A percentile compares a stretch with the other conserved stretches of the same genome.
Evolutionary conservation across 805 yeast genomes (phyloP).

Genomic region (Pachysolen tannophilus): DNA sequence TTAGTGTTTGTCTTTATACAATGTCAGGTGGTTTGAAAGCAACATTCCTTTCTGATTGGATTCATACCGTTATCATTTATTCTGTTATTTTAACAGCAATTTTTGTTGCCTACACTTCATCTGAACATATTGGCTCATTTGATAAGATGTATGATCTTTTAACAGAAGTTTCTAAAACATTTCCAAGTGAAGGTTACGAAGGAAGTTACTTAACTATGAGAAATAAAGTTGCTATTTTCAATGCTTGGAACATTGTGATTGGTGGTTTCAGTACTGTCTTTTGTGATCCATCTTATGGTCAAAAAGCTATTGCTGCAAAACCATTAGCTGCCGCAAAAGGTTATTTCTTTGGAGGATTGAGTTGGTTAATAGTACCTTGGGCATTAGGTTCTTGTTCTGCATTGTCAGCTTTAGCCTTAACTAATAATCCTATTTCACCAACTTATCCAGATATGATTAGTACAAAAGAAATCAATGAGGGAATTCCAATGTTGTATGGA

Average conservation of each 20-base stretch:
- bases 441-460: slow-evolving; percentile 35
- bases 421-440: slow-evolving; percentile 22
- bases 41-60: slow-evolving; percentile 44
- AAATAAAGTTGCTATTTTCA: slow-evolving; percentile 22
- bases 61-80: slow-evolving; percentile 38
- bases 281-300: slow-evolving; percentile 22
- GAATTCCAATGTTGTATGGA: slow-evolving; percentile 29
- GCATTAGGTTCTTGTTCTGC: slow-evolving; percentile 26
- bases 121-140: slow-evolving; percentile 24
- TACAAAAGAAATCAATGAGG: slow-evolving; percentile 28
- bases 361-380: slow-evolving; percentile 25
- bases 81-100: slow-evolving; percentile 22
- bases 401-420: slow-evolving; percentile 27
- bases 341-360: slow-evolving; percentile 22
- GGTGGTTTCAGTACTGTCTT: slow-evolving; percentile 21
- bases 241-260: slow-evolving; percentile 11
- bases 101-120: slow-evolving; percentile 20
- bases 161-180: slow-evolving; percentile 11
- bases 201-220: slow-evolving; percentile 24
- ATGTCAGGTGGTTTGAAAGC: slow-evolving; percentile 43
- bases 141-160: slow-evolving; percentile 26
- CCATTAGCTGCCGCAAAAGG: slow-evolving; percentile 21
- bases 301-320: slow-evolving; percentile 23
- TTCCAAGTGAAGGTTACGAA: slow-evolving; percentile 13
- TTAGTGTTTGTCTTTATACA: slow-evolving; percentile 41